Conservation (phyloP, 257 asterid species). For the Solanum sparsipilum region DNA sequence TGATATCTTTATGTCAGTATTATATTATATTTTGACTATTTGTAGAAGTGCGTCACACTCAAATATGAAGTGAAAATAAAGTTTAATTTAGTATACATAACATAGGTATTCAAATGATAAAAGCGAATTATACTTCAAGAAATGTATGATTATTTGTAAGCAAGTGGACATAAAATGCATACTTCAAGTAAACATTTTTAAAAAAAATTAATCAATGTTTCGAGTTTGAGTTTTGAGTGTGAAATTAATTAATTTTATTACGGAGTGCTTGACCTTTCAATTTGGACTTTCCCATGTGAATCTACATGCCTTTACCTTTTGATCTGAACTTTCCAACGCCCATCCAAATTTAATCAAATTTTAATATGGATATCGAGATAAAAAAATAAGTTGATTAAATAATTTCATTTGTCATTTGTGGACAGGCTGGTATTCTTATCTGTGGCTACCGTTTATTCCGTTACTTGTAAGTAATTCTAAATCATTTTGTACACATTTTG, state of each 20-base stretch:
- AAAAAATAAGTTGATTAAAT: not conserved
- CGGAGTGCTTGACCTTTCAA: accelerated
- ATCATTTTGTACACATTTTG: not conserved
- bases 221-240: not conserved
- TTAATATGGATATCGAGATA: not conserved
- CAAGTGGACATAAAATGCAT: not conserved
- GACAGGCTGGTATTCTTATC: constrained; percentile 82
- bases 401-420: not conserved
- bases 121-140: not conserved
- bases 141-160: not conserved
- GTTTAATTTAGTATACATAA: not conserved
- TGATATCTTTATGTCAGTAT: not conserved
- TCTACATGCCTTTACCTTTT: not conserved
- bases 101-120: not conserved
- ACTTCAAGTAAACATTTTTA: not conserved
- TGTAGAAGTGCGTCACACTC: not conserved
- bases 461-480: constrained; percentile 48
- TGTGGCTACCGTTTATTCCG: constrained; percentile 88
- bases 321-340: accelerated
- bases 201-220: not conserved
- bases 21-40: not conserved
- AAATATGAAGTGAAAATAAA: not conserved
- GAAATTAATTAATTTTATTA: not conserved
- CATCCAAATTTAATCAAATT: not conserved
- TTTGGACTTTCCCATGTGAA: not conserved